These are phyloP conservation scores for Alternaria postmessia DNA, from an alignment of 2,329 filamentous ascomycete genomes.

Conservation along the genomic window DNA sequence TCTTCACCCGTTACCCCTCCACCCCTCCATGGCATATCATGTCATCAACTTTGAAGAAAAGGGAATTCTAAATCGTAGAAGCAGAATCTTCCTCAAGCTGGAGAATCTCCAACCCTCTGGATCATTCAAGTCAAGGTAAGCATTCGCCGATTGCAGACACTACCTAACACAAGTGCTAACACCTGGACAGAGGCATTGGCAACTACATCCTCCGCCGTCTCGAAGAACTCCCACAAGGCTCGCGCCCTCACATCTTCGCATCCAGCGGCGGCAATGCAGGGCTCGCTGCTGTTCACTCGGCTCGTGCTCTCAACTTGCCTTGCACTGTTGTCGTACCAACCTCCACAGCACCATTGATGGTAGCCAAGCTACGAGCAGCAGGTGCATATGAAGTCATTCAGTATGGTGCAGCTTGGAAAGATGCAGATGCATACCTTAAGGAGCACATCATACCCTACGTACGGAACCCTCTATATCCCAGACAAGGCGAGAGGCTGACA, in stretches of 20 bases:
- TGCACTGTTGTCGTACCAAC: slow-evolving; percentile 79
- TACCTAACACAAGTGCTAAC: slow-evolving; percentile 18
- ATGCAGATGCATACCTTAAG: slow-evolving; percentile 73
- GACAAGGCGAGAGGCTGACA: slow-evolving; percentile 1
- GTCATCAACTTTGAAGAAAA: slow-evolving; percentile 23
- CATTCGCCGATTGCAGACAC: background rate
- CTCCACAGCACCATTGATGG: slow-evolving; percentile 72
- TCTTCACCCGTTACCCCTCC: background rate
- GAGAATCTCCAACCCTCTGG: slow-evolving; percentile 85
- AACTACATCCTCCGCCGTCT: slow-evolving; percentile 69
- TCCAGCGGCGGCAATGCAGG: slow-evolving; percentile 86
- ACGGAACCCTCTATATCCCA: slow-evolving; percentile 15
- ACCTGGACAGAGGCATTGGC: slow-evolving; percentile 65
- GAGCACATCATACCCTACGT: slow-evolving; percentile 61
- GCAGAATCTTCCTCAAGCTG: slow-evolving; percentile 84
- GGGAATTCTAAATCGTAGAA: slow-evolving; percentile 54
- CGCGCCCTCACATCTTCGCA: slow-evolving; percentile 74
- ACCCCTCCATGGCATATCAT: background rate
- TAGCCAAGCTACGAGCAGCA: slow-evolving; percentile 72
- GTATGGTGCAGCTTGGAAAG: slow-evolving; percentile 71
- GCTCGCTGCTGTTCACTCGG: slow-evolving; percentile 79
- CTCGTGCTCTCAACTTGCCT: slow-evolving; percentile 67
- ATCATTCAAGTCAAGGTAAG: slow-evolving; percentile 77
- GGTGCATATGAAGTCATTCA: slow-evolving; percentile 74
- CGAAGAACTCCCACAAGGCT: slow-evolving; percentile 45